phyloP scores from a whole-genome alignment of 805 yeast species.

The Cyberlindnera misumaiensis region DNA sequence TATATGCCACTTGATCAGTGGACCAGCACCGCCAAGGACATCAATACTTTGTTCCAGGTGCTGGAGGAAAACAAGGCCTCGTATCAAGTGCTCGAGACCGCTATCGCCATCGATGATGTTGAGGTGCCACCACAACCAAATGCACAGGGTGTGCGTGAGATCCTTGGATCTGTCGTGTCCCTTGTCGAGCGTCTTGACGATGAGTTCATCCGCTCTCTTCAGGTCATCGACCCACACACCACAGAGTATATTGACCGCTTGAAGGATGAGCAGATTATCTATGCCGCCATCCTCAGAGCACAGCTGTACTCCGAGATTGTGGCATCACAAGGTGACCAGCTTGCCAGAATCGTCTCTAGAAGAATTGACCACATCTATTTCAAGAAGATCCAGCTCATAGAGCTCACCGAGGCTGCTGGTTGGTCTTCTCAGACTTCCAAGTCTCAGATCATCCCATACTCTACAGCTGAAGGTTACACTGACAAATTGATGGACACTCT shows the following conservation, averaged over 20 bases:
- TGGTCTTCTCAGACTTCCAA: constrained; percentile 39
- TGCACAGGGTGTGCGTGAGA: constrained; percentile 59
- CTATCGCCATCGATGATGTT: constrained; percentile 62
- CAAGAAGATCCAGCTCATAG: constrained; percentile 75
- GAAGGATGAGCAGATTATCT: constrained; percentile 76
- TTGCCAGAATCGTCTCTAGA: constrained; percentile 70
- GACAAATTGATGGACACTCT: constrained; percentile 58
- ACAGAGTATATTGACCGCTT: constrained; percentile 87
- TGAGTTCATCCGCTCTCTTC: constrained; percentile 83
- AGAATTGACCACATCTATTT: constrained; percentile 90
- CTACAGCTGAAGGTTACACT: constrained; percentile 33
- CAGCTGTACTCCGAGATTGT: constrained; percentile 78
- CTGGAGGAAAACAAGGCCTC: constrained; percentile 53
- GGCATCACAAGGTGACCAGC: constrained; percentile 44
- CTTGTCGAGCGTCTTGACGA: constrained; percentile 91
- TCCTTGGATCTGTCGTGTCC: constrained; percentile 80
- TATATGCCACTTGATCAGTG: constrained; percentile 78
- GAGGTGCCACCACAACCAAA: constrained; percentile 62
- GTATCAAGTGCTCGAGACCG: constrained; percentile 73
- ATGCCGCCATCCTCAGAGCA: constrained; percentile 70
- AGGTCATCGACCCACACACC: constrained; percentile 89
- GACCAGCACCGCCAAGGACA: constrained; percentile 61
- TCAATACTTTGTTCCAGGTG: constrained; percentile 53
- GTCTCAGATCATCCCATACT: constrained; percentile 23
- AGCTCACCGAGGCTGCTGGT: constrained; percentile 62